Conservation (phyloP, 768 basidiomycete species). For the Auricularia cornea region DNA sequence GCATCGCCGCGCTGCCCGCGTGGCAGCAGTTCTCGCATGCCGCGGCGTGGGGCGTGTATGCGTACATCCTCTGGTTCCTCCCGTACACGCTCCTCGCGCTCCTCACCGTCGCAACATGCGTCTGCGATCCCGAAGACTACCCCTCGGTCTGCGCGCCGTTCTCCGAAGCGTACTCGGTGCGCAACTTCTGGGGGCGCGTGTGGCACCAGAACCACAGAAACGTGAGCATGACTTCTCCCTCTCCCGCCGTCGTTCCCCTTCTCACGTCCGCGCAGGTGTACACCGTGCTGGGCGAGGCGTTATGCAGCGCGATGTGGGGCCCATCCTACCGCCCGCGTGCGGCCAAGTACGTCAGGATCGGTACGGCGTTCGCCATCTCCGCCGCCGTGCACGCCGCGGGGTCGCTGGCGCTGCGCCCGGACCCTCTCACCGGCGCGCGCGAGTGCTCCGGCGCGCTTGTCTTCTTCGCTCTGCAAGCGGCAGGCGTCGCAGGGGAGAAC, state of each 20-base stretch:
- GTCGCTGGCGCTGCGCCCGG: background rate
- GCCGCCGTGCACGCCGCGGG: background rate
- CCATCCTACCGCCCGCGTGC: background rate
- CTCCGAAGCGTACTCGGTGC: background rate
- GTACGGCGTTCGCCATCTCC: background rate
- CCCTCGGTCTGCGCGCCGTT: background rate
- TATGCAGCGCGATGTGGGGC: background rate
- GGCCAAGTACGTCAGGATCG: background rate
- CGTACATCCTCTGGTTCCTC: background rate
- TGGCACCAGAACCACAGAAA: background rate
- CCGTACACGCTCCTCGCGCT: background rate
- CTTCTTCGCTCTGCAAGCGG: background rate
- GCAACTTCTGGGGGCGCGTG: background rate
- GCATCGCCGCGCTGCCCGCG: background rate
- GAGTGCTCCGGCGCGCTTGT: background rate
- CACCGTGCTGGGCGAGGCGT: background rate
- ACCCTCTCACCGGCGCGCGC: background rate
- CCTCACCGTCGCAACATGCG: background rate
- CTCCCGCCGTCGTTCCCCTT: background rate
- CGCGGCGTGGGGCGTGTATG: background rate
- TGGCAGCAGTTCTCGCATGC: background rate
- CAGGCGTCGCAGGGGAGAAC: background rate
- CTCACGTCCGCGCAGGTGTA: background rate
- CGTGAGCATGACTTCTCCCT: background rate
- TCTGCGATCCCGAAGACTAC: background rate